Conservation (phyloP, 257 asterid genomes). For the Leonotis leonurus region DNA sequence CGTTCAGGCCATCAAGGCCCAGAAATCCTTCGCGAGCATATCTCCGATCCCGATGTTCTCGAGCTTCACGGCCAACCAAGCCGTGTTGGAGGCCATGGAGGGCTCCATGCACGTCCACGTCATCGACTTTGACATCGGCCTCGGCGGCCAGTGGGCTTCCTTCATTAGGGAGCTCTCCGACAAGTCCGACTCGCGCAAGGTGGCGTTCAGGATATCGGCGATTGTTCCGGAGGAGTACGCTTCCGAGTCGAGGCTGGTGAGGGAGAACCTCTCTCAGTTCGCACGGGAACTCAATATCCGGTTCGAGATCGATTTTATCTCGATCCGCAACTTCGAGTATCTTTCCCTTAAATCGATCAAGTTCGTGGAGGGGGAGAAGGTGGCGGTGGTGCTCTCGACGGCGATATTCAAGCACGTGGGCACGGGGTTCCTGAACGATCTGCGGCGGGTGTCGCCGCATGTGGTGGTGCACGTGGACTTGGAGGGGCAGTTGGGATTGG, state of each 20-base stretch:
- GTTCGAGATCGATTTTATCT: slow-evolving; percentile 62
- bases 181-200: slow-evolving; percentile 38
- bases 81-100: slow-evolving; percentile 73
- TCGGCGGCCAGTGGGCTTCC: slow-evolving; percentile 79
- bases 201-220: slow-evolving; percentile 57
- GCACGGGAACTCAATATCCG: slow-evolving; percentile 67
- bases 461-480: slow-evolving; percentile 85
- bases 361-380: slow-evolving; percentile 66
- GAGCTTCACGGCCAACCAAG: slow-evolving; percentile 85
- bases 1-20: slow-evolving; percentile 68
- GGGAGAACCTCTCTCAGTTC: slow-evolving; percentile 55
- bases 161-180: slow-evolving; percentile 81
- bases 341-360: slow-evolving; percentile 63
- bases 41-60: slow-evolving; percentile 81
- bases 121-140: slow-evolving; percentile 64
- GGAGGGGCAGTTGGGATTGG: slow-evolving; percentile 56
- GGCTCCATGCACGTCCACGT: slow-evolving; percentile 55
- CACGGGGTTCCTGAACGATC: slow-evolving; percentile 57
- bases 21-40: slow-evolving; percentile 52
- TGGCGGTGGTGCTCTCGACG: slow-evolving; percentile 64
- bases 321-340: slow-evolving; percentile 49
- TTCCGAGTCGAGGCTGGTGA: slow-evolving; percentile 50
- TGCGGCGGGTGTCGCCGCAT: slow-evolving; percentile 63
- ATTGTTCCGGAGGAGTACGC: slow-evolving; percentile 68
- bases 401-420: slow-evolving; percentile 68